phyloP scores from a whole-genome alignment of 768 basidiomycete genomes.

The Pholiota conissans region DNA sequence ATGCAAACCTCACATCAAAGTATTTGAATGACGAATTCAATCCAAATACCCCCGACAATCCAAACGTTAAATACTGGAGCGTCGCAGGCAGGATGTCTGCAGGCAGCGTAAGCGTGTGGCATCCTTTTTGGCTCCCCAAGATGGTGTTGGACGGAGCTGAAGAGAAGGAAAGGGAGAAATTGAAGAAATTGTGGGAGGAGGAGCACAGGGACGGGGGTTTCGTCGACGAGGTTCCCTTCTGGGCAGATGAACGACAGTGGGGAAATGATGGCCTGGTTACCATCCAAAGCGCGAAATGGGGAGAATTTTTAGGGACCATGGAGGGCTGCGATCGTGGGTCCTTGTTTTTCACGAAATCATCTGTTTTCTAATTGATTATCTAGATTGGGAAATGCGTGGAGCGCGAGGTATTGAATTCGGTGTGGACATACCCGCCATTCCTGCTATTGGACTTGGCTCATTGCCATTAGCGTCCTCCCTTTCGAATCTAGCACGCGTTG shows the following conservation, averaged over 20 bases:
- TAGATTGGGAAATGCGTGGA: conserved; percentile 92
- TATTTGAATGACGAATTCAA: conserved; percentile 84
- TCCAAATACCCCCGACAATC: conserved; percentile 76
- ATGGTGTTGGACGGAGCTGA: conserved; percentile 89
- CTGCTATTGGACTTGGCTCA: conserved; percentile 40
- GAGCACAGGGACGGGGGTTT: conserved; percentile 22
- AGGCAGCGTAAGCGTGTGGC: conserved; percentile 69
- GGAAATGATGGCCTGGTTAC: conserved; percentile 94
- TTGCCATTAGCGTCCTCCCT: conserved; percentile 12
- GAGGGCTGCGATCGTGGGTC: conserved; percentile 80
- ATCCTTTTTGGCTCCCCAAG: conserved; percentile 97
- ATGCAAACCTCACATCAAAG: conserved; percentile 85
- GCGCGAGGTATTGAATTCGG: conserved; percentile 75
- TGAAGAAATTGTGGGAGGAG: conserved; percentile 38
- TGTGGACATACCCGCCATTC: conserved; percentile 55
- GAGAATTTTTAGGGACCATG: conserved; percentile 89
- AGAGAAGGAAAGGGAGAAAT: conserved; percentile 48
- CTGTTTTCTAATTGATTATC: not conserved
- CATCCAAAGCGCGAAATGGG: conserved; percentile 93
- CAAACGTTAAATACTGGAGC: conserved; percentile 87
- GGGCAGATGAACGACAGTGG: conserved; percentile 57
- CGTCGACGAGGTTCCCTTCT: conserved; percentile 32
- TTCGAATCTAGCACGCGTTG: conserved; percentile 1
- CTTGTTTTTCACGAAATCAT: not conserved
- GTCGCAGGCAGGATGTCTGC: conserved; percentile 73